Conservation (phyloP, 1,284 basidiomycete species). For the Butyriboletus appendiculatus region DNA sequence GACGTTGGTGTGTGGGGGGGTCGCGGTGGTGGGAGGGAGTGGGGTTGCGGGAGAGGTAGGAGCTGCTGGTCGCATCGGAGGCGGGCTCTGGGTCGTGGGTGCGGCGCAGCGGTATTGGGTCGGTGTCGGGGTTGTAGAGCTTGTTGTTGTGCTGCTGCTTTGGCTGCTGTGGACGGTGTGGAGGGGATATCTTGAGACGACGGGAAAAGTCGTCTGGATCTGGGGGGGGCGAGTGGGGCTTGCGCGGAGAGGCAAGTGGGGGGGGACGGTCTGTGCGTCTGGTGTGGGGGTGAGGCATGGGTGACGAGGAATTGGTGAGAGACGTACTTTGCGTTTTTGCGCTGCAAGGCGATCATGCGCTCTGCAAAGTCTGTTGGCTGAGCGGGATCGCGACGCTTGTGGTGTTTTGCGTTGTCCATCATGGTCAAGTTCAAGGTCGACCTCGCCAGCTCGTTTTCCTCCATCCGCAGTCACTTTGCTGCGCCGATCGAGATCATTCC, state of each 20-base stretch:
- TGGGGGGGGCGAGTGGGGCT: slow-evolving; percentile 37
- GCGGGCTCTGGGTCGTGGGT: slow-evolving; percentile 62
- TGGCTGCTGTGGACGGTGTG: slow-evolving; percentile 41
- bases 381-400: slow-evolving; percentile 39
- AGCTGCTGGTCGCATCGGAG: slow-evolving; percentile 55
- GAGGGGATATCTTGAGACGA: slow-evolving; percentile 62
- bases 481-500: slow-evolving; percentile 37
- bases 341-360: slow-evolving; percentile 62
- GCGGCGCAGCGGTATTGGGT: slow-evolving; percentile 62
- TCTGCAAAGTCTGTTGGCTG: slow-evolving; percentile 68
- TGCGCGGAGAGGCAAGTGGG: slow-evolving; percentile 29
- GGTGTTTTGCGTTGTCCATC: slow-evolving; percentile 1
- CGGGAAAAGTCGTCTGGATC: slow-evolving; percentile 72
- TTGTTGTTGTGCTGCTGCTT: slow-evolving; percentile 40
- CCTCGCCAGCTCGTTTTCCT: slow-evolving; percentile 2
- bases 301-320: no score
- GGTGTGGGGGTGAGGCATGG: no score
- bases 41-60: slow-evolving; percentile 46
- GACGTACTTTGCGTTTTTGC: slow-evolving; percentile 50
- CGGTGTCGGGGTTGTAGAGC: slow-evolving; percentile 71
- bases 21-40: slow-evolving; percentile 38
- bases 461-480: slow-evolving; percentile 33
- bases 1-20: slow-evolving; percentile 48
- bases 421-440: slow-evolving; percentile 3
- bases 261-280: slow-evolving; percentile 48